Evolutionary conservation across 2,329 filamentous ascomycete species (phyloP).

Genomic region (Thielaviopsis euricoi): DNA sequence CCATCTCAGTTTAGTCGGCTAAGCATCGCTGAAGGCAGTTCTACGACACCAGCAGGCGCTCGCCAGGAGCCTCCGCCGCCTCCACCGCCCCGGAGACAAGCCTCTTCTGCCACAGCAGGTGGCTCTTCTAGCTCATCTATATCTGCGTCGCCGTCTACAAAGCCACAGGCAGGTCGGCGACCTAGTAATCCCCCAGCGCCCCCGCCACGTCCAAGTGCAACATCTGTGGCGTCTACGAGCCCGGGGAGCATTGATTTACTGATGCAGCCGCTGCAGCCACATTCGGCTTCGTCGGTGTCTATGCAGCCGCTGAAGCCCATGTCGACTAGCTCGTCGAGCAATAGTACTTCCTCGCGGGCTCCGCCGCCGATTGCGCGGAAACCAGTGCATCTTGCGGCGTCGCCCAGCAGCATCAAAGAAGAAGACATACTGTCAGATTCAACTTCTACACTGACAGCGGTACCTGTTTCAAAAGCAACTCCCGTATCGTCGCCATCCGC

Average conservation of each 20-base stretch:
- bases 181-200: not conserved
- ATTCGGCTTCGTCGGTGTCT: not conserved
- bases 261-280: constrained; percentile 8
- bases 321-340: constrained; percentile 21
- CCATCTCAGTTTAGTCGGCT: constrained; percentile 30
- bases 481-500: not conserved
- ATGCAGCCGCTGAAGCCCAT: constrained; percentile 17
- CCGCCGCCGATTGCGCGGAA: constrained; percentile 47
- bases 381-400: constrained; percentile 34
- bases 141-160: constrained; percentile 12
- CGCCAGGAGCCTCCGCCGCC: constrained; percentile 28
- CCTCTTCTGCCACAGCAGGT: not conserved
- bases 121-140: constrained; percentile 6
- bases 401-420: constrained; percentile 11
- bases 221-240: constrained; percentile 8
- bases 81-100: constrained; percentile 27
- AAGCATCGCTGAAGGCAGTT: constrained; percentile 24
- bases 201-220: constrained; percentile 15
- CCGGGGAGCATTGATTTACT: not conserved
- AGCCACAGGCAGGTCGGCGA: constrained; percentile 5
- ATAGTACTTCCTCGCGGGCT: constrained; percentile 17
- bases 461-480: not conserved
- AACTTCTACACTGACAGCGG: not conserved
- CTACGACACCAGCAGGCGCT: constrained; percentile 15
- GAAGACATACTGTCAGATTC: not conserved